phyloP scores from a whole-genome alignment of 2,329 filamentous ascomycete species.

The Phyllosticta citriasiana region DNA sequence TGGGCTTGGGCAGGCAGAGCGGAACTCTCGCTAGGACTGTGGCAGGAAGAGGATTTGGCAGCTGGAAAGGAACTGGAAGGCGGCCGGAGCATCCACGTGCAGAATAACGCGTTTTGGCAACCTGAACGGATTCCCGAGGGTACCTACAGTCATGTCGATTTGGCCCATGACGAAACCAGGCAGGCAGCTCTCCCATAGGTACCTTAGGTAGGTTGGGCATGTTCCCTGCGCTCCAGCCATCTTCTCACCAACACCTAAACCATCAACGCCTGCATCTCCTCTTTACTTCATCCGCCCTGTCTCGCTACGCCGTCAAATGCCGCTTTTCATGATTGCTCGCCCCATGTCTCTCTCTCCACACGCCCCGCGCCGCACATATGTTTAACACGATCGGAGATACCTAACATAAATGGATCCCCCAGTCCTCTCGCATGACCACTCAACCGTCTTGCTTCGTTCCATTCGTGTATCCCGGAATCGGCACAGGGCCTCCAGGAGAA shows the following conservation, averaged over 20 bases:
- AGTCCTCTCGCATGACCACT: not conserved
- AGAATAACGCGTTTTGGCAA: not conserved
- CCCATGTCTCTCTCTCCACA: too few species aligned
- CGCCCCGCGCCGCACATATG: not conserved
- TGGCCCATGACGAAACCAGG: not conserved
- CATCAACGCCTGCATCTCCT: not conserved
- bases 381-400: not conserved
- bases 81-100: not conserved
- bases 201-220: too few species aligned
- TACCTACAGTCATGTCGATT: not conserved
- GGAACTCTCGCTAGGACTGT: not conserved
- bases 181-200: not conserved
- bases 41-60: not conserved
- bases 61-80: not conserved
- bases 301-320: not conserved
- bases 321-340: not conserved
- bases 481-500: slow-evolving; percentile 65
- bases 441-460: slow-evolving; percentile 10
- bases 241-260: not conserved
- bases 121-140: not conserved
- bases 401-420: not conserved
- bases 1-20: not conserved
- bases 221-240: too few species aligned
- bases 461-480: slow-evolving; percentile 39
- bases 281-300: not conserved